Percentiles rank a stretch among this genome's conserved stretches.
Evolutionary conservation across 2,329 filamentous ascomycete species (phyloP).

Genomic region (Claviceps purpurea): DNA sequence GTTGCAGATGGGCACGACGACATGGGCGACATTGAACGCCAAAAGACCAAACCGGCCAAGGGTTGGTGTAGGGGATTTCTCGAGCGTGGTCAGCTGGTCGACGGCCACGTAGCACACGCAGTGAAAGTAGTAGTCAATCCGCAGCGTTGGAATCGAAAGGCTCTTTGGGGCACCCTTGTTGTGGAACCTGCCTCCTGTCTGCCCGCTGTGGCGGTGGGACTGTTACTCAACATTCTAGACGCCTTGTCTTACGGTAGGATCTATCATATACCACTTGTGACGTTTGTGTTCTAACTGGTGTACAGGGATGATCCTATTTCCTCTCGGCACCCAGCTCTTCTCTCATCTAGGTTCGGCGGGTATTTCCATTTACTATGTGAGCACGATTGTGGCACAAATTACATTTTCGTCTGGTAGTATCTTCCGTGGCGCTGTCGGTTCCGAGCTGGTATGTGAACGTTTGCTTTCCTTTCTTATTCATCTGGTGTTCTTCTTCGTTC

Average conservation of each 20-base stretch:
- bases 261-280: constrained; percentile 1
- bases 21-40: constrained; percentile 34
- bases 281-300: constrained; percentile 7
- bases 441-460: constrained; percentile 59
- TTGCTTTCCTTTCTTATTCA: not conserved
- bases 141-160: constrained; percentile 56
- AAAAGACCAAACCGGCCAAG: constrained; percentile 24
- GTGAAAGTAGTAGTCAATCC: constrained; percentile 38
- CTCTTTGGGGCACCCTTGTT: constrained; percentile 50
- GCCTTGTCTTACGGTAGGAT: constrained; percentile 74
- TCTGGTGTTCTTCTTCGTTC: not conserved
- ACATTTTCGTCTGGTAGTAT: constrained; percentile 79
- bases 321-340: constrained; percentile 77
- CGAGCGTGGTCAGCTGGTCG: constrained; percentile 18
- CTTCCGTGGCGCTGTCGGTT: constrained; percentile 84
- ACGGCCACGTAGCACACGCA: constrained; percentile 17
- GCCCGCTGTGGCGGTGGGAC: constrained; percentile 76
- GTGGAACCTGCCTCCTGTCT: constrained; percentile 57
- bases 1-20: constrained; percentile 19
- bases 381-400: constrained; percentile 86
- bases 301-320: constrained; percentile 81
- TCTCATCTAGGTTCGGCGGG: constrained; percentile 77
- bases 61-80: constrained; percentile 23
- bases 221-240: constrained; percentile 86
- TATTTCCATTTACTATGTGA: constrained; percentile 97